Base-by-base conservation (phyloP, 352 stramenopile genomes). In the Pythium vanterpoolii region DNA sequence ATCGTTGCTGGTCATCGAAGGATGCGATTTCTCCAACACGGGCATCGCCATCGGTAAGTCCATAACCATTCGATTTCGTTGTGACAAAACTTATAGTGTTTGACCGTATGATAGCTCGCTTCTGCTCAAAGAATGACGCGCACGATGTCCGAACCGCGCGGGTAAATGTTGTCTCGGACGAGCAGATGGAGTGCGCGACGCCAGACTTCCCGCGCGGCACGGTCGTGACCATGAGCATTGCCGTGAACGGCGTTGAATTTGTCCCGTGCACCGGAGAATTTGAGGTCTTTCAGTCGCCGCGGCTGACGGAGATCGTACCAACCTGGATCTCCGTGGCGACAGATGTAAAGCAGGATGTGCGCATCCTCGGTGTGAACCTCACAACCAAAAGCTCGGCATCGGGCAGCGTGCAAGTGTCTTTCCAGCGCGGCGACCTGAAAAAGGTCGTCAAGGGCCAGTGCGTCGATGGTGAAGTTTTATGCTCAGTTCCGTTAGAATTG, bases 181-280 rank as follows among this genome's bases (percentile, higher is more conserved):
- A 77, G 8, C 64, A 61, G 0, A 85, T 90, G 72, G 72, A 85
- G 36, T 87, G 74, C 24, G 55, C 40, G n/a, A 72, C 86, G 1
- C 81, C 81, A 0, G 81, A 90, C 26, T 90, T 87, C 23, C 71
- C 78, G 0, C 60, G 75, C 6, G 78, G 78, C 16, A 73, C 76
- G 0, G 38, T 80, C 2, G 77, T 90, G 6, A 66, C 67, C 4
- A 70, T 83, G n/a, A 64, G 58, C 3, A 47, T 90, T 33, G 72
- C 79, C 6, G 74, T 91, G 60, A 91, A 89, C 55, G 82, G 82
- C 3, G 58, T 86, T 31, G 82, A 89, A 38, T 90, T 87, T 48
- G 59, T 89, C 0, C 21, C 67, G 1, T 85, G 70, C 40, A 69
- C 71, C 3, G 77, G 66, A 4, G 74, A 86, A 21, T 56, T 87